Evolutionary conservation across 371 early-diverging fungal species (phyloP), one percentile per base, ranked within the genome.

Genomic region (Lichtheimia hyalospora): DNA sequence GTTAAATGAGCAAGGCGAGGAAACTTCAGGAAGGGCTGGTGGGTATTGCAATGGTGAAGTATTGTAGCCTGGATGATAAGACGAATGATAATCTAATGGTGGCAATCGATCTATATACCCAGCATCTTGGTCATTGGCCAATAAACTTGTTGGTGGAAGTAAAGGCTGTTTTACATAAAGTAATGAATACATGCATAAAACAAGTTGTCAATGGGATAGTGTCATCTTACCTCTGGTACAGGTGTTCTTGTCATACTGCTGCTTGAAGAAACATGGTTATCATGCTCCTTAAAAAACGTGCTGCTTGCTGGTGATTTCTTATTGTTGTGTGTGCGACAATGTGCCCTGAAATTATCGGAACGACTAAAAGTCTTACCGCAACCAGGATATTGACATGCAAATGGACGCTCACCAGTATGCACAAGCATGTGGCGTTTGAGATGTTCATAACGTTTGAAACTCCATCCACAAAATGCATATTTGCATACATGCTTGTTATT

Each of bases 381-480:
- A 8, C 77, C 77, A 23, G 69, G 71, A 40, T 73, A 73, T 39
- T 68, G 72, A 62, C 89, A 89, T 23, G 73, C 69, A 62, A 76
- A 83, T 14, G 89, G 76, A 16, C 81, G 66, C 57, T 77, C 81
- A 16, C 78, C 78, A 3, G 81, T 74, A 25, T 81, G 81, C 15
- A 81, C 81, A 15, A 88, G 67, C 68, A 81, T 78, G 62, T 90
- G 92, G 20, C 94, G 70, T 59, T 89, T 87, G 52, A 92, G 67
- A 69, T 92, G 91, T 61, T 92, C 92, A 66, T 77, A 84, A 16
- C 92, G 78, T 67, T 91, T 92, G 63, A 81, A 81, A 51, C 74
- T 74, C 78, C 74, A 75, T 3, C 71, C 68, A 43, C 81, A 81
- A 15, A 68, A 67, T 21, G 77, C 73, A 55, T 74, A 72, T 40